These are phyloP conservation scores for Ephemerocybe angulata DNA, from an alignment of 768 basidiomycete genomes.

Conservation along the genomic window DNA sequence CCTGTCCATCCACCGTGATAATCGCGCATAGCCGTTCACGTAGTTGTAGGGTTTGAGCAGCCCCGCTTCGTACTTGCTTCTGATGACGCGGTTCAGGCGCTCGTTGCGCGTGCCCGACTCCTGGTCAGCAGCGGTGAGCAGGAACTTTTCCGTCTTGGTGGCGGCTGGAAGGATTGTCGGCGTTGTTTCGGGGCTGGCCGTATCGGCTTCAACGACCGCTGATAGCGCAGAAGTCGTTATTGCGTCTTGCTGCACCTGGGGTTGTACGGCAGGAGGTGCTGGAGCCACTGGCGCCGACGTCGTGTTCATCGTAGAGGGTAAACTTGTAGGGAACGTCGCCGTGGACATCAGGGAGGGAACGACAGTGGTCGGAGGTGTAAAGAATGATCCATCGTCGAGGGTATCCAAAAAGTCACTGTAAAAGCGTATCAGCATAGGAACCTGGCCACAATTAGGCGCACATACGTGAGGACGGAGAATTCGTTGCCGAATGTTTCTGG, in stretches of 20 bases:
- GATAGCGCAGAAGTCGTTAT: constrained; percentile 8
- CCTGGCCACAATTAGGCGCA: constrained; percentile 10
- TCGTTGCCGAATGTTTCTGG: constrained; percentile 77
- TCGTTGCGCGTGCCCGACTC: constrained; percentile 88
- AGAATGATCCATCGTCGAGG: constrained; percentile 80
- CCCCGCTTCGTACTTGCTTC: constrained; percentile 96
- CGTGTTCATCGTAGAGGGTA: constrained; percentile 2
- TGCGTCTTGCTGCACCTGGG: background rate
- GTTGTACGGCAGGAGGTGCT: background rate
- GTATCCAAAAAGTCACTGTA: constrained; percentile 84
- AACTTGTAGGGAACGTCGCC: constrained; percentile 23
- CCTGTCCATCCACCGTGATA: constrained; percentile 93
- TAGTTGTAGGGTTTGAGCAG: constrained; percentile 95
- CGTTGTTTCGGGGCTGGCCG: constrained; percentile 33
- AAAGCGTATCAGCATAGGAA: constrained; percentile 6
- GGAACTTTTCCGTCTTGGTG: constrained; percentile 82
- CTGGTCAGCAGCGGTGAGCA: constrained; percentile 93
- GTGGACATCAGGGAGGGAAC: constrained; percentile 46
- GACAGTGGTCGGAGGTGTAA: constrained; percentile 55
- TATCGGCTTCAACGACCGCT: constrained; percentile 14
- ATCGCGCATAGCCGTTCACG: constrained; percentile 88
- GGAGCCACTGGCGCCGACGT: background rate
- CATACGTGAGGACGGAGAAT: constrained; percentile 76
- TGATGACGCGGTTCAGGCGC: constrained; percentile 85
- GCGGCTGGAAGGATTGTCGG: constrained; percentile 64